Evolutionary conservation across 176 grass and related monocot genomes (phyloP).

Genomic region (Carex cristatella): DNA sequence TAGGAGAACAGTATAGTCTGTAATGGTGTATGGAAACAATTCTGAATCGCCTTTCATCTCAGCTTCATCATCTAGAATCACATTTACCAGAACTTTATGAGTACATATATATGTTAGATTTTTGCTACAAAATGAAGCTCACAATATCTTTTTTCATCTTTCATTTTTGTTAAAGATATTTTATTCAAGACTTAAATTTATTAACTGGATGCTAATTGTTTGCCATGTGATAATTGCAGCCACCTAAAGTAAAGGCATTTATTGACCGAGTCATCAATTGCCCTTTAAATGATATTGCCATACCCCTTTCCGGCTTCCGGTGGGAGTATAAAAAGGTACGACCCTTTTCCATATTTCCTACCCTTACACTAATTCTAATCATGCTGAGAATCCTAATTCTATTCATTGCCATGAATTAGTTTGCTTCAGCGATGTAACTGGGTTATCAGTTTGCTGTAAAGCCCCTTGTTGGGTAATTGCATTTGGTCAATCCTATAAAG

Average conservation of each 20-base stretch:
- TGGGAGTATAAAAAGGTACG: constrained; percentile 94
- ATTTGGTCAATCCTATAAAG: not conserved
- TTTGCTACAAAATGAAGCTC: not conserved
- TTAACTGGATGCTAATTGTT: constrained; percentile 23
- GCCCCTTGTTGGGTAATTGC: not conserved
- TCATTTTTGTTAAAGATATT: constrained; percentile 5
- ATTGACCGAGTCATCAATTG: constrained; percentile 92
- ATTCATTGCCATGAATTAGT: not conserved
- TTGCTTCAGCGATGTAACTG: not conserved
- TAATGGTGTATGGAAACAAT: not conserved
- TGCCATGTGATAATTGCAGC: constrained; percentile 45
- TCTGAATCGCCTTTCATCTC: not conserved
- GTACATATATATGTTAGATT: not conserved
- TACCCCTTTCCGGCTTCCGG: constrained; percentile 84
- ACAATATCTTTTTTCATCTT: not conserved
- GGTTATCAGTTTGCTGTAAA: not conserved
- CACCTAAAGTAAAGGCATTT: constrained; percentile 92
- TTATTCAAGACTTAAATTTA: not conserved
- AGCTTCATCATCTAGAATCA: constrained; percentile 8
- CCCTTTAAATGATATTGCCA: constrained; percentile 95
- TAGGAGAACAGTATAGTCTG: not conserved
- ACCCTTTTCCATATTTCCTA: not conserved
- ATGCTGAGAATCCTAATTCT: not conserved
- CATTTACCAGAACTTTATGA: constrained; percentile 2
- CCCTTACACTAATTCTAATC: not conserved